A percentile compares a stretch with the other conserved stretches of the same genome.
Conservation (phyloP, 2,329 filamentous ascomycete species). For the Dactylonectria estremocensis region DNA sequence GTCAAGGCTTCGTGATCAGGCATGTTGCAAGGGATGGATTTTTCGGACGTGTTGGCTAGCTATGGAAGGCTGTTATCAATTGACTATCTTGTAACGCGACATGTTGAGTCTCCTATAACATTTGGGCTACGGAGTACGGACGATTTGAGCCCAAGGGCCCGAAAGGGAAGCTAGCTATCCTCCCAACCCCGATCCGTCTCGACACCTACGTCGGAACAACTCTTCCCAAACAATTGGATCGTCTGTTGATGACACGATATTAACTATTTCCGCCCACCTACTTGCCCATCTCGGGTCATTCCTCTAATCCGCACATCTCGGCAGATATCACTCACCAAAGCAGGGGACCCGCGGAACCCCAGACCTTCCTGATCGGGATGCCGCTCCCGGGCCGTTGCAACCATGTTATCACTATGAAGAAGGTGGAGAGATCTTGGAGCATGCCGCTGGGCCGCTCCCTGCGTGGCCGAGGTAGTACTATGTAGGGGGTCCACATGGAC, state of each 20-base stretch:
- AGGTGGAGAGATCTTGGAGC: constrained; percentile 9
- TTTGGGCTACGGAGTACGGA: neutral
- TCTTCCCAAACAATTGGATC: neutral
- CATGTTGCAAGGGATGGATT: neutral
- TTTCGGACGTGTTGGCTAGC: neutral
- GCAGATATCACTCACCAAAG: constrained; percentile 9
- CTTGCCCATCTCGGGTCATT: neutral
- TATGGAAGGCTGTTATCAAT: neutral
- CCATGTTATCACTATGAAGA: constrained; percentile 27
- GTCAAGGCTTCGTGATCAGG: neutral
- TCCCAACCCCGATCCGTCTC: neutral
- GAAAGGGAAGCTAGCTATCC: constrained; percentile 1
- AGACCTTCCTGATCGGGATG: constrained; percentile 30
- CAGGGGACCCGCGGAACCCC: neutral
- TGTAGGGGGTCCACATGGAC: neutral
- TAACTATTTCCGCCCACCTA: neutral
- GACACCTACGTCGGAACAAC: neutral
- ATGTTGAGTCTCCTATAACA: neutral
- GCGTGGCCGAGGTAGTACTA: neutral
- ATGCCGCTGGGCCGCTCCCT: neutral
- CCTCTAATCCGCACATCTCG: neutral
- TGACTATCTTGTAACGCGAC: neutral
- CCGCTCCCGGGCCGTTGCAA: constrained; percentile 13
- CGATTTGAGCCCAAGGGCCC: neutral
- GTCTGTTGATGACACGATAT: constrained; percentile 2